Percentiles rank a stretch among this genome's conserved stretches.
Evolutionary conservation across 2,329 filamentous ascomycete species (phyloP).

Genomic region (Colletotrichum orchidophilum): DNA sequence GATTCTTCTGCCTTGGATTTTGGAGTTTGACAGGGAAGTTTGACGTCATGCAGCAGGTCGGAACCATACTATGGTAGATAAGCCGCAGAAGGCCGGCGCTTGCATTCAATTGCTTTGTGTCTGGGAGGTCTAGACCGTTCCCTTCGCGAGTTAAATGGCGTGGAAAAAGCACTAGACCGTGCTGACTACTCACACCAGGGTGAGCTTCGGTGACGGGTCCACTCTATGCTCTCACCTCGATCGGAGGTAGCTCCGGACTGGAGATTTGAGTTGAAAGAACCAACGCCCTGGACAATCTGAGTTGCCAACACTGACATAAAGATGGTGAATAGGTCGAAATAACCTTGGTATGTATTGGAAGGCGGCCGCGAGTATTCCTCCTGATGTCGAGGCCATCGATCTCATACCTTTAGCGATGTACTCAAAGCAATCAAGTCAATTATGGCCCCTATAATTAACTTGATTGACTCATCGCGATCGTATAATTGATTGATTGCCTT

Average conservation of each 20-base stretch:
- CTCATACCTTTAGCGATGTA: too few species aligned
- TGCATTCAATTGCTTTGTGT: background rate
- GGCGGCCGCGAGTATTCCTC: too few species aligned
- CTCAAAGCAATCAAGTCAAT: too few species aligned
- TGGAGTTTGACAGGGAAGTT: conserved; percentile 1
- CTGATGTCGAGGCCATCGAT: too few species aligned
- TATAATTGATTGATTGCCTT: too few species aligned
- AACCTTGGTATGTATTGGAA: too few species aligned
- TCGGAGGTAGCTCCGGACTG: background rate
- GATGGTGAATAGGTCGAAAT: too few species aligned
- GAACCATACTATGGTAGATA: conserved; percentile 5
- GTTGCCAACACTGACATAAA: too few species aligned
- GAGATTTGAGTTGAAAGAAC: too few species aligned
- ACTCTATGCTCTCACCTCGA: background rate
- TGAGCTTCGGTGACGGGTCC: background rate
- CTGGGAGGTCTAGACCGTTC: conserved; percentile 6
- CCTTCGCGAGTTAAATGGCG: background rate
- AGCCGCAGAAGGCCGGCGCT: conserved; percentile 10
- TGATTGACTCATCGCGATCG: too few species aligned
- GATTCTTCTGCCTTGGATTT: conserved; percentile 19
- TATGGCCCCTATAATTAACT: too few species aligned
- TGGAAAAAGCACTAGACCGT: background rate
- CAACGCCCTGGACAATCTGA: too few species aligned
- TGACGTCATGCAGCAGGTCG: conserved; percentile 31
- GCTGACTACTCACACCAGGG: background rate